Base-by-base conservation (phyloP, 2,329 filamentous ascomycete species). In the Fusarium tanahbumbuense region DNA sequence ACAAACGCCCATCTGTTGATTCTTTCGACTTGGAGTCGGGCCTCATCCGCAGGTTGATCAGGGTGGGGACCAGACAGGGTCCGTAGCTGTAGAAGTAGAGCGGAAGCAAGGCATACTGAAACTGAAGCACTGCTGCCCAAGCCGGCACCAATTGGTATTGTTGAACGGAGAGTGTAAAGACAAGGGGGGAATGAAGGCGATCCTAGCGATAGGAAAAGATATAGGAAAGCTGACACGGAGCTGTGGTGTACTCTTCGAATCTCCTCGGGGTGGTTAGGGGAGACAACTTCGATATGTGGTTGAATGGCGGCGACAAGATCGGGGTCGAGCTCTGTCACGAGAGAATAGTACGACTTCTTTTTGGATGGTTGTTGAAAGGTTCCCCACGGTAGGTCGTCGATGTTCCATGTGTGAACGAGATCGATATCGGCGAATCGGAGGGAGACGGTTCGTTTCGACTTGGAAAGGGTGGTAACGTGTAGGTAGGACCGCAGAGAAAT, bases 1-100 rank as follows among this genome's bases (percentile, higher is more conserved):
- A 99, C 96, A 80, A 98, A 98, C 0, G 96, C 94, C 96, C 97
- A 99, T 67, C 92, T 88, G 80, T 99, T 99, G 82, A 99, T 98
- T 69, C 95, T 90, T 82, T 98, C 94, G 30, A 98, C 87, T 78
- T 99, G 95, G 45, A 94, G 81, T 64, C 92, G 90, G n/a, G 93
- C 93, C 81, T 99, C 96, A 57, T 93, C 90, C 1, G 89, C 82
- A 6, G 94, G 93, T 79, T 98, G 95, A 75, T 98, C 95, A 1
- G 93, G 92, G 77, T 98, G 95, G 2, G 96, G 96, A 0, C 94
- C 94, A 2, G 93, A 92, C 8, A 99, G 85, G 5, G 94, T 93
- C 54, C 94, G 91, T 68, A 97, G 91, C 79, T 98, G 96, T 58
- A 97, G 84, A 15, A 98, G 87, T 18, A 99, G 86, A 2, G 95